phyloP scores from a whole-genome alignment of 371 early-diverging fungal genomes.

The Rhizopus microsporus region DNA sequence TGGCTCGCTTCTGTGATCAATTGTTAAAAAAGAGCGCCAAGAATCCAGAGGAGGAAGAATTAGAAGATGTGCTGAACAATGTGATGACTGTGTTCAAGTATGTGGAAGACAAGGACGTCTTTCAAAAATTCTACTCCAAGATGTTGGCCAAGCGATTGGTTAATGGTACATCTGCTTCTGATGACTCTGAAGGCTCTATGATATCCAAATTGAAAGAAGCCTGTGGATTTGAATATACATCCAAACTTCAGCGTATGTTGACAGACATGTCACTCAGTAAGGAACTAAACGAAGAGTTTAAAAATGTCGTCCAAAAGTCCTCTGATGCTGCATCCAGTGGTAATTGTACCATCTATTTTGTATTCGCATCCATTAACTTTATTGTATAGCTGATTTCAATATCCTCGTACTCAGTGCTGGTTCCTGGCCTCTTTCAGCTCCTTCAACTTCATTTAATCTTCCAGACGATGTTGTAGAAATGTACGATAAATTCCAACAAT shows the following conservation, averaged over 20 bases:
- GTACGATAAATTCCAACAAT: constrained; percentile 80
- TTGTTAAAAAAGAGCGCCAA: constrained; percentile 84
- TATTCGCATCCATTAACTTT: constrained; percentile 7
- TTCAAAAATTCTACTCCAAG: constrained; percentile 92
- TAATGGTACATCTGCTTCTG: constrained; percentile 68
- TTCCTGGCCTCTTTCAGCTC: constrained; percentile 88
- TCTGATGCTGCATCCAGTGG: constrained; percentile 46
- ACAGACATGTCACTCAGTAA: constrained; percentile 82
- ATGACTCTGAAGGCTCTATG: constrained; percentile 76
- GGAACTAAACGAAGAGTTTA: constrained; percentile 71
- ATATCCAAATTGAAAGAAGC: constrained; percentile 71
- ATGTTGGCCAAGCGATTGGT: constrained; percentile 84
- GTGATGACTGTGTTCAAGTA: constrained; percentile 86
- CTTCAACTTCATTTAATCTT: constrained; percentile 76
- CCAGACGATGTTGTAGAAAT: constrained; percentile 82
- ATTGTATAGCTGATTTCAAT: constrained; percentile 69
- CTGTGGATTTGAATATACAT: constrained; percentile 88
- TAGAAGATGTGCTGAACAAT: constrained; percentile 85
- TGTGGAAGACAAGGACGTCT: constrained; percentile 93
- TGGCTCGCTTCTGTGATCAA: constrained; percentile 85
- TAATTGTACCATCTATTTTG: constrained; percentile 11
- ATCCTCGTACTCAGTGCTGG: constrained; percentile 85
- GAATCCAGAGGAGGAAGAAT: constrained; percentile 79
- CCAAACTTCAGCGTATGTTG: constrained; percentile 89
- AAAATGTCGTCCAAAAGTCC: constrained; percentile 45